phyloP scores from a whole-genome alignment of 345 rosid genomes.

The Anacardium occidentale region DNA sequence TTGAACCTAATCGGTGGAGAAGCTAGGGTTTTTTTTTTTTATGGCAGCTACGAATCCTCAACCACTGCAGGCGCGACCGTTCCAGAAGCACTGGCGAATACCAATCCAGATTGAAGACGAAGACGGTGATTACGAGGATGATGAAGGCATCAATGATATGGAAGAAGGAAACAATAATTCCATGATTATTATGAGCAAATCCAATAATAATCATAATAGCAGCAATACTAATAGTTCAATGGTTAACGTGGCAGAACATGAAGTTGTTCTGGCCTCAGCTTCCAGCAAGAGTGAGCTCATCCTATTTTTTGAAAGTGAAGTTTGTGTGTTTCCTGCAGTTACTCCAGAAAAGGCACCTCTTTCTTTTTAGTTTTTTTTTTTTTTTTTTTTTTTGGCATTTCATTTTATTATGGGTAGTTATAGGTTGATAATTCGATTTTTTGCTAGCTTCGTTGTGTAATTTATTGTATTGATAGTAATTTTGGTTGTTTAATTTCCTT shows the following conservation, averaged over 20 bases:
- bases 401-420: background rate
- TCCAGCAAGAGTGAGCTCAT: conserved; percentile 71
- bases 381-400: background rate
- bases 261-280: conserved; percentile 32
- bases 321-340: conserved; percentile 67
- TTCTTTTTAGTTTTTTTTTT: no score
- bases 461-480: background rate
- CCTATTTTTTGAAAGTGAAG: conserved; percentile 74
- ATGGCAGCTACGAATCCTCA: conserved; percentile 61
- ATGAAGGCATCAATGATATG: conserved; percentile 39
- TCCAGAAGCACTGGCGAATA: conserved; percentile 31
- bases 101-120: conserved; percentile 47
- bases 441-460: background rate
- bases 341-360: conserved; percentile 52
- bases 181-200: conserved; percentile 24
- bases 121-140: conserved; percentile 47
- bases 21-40: conserved; percentile 5
- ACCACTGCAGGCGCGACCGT: conserved; percentile 51
- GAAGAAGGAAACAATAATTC: conserved; percentile 41
- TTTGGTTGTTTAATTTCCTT: background rate
- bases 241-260: conserved; percentile 38
- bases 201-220: background rate
- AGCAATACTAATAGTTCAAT: conserved; percentile 10
- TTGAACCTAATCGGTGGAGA: conserved; percentile 13
- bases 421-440: background rate